Evolutionary conservation across 768 basidiomycete species (phyloP).

Genomic region (Mycena epipterygia): DNA sequence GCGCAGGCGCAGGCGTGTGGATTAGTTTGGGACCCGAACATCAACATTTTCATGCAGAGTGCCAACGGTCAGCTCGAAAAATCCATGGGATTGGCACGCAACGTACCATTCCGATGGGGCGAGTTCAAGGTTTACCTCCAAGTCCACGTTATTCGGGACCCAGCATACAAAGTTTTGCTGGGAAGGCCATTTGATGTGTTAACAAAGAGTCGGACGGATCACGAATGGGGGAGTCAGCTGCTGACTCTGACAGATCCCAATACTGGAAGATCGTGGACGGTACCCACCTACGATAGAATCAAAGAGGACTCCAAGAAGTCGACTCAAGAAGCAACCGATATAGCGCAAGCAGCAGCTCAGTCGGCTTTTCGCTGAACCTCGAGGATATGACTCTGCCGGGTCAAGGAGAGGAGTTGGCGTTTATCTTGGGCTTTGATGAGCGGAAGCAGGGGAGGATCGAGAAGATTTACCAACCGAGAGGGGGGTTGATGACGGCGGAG

Average conservation of each 20-base stretch:
- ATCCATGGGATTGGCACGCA: slow-evolving; percentile 42
- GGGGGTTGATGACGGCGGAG: too few relatives aligned
- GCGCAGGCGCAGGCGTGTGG: too few relatives aligned
- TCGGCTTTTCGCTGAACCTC: slow-evolving; percentile 21
- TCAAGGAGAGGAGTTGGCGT: slow-evolving; percentile 29
- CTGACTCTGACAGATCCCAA: slow-evolving; percentile 46
- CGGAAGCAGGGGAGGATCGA: neutral
- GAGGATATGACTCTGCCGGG: slow-evolving; percentile 6
- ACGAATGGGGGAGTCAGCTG: too few relatives aligned
- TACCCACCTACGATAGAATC: slow-evolving; percentile 22
- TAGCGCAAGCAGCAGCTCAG: neutral
- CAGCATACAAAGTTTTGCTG: too few relatives aligned
- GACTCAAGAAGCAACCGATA: neutral
- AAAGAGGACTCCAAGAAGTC: neutral
- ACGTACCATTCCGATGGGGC: slow-evolving; percentile 49
- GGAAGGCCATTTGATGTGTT: slow-evolving; percentile 46
- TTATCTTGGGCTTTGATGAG: slow-evolving; percentile 4
- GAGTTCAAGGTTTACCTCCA: too few relatives aligned
- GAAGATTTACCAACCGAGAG: slow-evolving; percentile 16
- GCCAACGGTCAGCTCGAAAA: slow-evolving; percentile 42
- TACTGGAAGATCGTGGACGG: slow-evolving; percentile 18
- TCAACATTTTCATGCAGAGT: slow-evolving; percentile 43
- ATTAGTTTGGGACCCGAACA: slow-evolving; percentile 36
- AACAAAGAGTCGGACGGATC: slow-evolving; percentile 37
- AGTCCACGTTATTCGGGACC: too few relatives aligned